These are phyloP conservation scores for Aspergillus hiratsukae DNA, from an alignment of 2,329 filamentous ascomycete genomes.

Conservation along the genomic window DNA sequence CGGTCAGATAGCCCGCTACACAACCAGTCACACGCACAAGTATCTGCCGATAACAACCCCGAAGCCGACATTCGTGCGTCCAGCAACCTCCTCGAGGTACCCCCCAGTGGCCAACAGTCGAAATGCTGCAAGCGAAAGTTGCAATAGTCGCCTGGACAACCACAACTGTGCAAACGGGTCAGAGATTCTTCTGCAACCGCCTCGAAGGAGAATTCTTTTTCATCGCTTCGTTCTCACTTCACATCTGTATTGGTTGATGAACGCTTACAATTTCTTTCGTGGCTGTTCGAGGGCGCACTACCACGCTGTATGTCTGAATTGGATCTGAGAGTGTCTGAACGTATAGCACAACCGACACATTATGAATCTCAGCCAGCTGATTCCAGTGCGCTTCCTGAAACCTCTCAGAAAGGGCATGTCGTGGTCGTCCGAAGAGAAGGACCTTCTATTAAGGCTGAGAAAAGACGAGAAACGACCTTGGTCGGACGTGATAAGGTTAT, in stretches of 20 bases:
- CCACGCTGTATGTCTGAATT: neutral
- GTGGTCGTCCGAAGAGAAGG: conserved; percentile 4
- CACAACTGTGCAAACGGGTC: neutral
- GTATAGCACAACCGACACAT: neutral
- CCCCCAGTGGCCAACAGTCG: neutral
- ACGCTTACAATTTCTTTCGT: conserved; percentile 7
- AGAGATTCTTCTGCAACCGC: conserved; percentile 1
- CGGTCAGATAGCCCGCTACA: neutral
- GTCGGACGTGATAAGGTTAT: conserved; percentile 7
- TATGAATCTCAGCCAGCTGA: neutral
- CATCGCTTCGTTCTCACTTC: conserved; percentile 8
- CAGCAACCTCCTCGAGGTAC: neutral
- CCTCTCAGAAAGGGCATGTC: conserved; percentile 5
- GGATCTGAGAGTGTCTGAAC: neutral
- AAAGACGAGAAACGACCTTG: conserved; percentile 8
- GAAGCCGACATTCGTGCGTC: conserved; percentile 1
- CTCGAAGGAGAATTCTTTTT: conserved; percentile 2
- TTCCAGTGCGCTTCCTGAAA: neutral
- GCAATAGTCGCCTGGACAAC: neutral
- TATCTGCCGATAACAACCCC: conserved; percentile 1
- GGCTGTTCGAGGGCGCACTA: conserved; percentile 9
- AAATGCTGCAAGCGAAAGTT: neutral
- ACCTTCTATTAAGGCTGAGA: conserved; percentile 6
- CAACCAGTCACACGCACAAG: neutral
- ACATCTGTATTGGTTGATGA: conserved; percentile 3